Evolutionary conservation across 176 grass and related monocot genomes (phyloP), one percentile per base, ranked within the genome.

Genomic region (Carex kokanica): DNA sequence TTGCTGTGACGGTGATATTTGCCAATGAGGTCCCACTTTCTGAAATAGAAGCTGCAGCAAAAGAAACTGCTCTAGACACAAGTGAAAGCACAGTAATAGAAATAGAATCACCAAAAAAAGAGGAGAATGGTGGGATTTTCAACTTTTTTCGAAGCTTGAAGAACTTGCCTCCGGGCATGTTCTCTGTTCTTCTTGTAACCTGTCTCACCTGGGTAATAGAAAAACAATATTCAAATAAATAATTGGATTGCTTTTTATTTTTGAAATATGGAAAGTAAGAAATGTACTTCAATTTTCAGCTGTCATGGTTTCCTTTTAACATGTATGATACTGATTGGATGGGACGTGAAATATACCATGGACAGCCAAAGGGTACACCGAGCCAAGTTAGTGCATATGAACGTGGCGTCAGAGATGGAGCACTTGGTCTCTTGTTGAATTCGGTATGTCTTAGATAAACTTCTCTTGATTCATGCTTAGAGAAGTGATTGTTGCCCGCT

Each of bases 281-380:
- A 23, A 5, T 81, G 17, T 38, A 4, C 36, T 29, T 75, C 20
- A 64, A 2, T 17, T 12, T 87, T 83, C 62, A 99, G 96, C 58
- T 99, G 27, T 87, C 96, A 16, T 99, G 96, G 93, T 95, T 99
- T 72, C 96, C 91, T 1, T 99, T 95, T 82, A 93, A 93, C 86
- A 91, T 99, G 2, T 99, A 99, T 65, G 93, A 99, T 88, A 99
- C 96, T 8, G 96, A 99, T 80, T 95, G 96, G 93, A 95, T 99
- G 96, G 92, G 96, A 18, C 96, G 92, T 74, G 96, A 99, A 87
- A 89, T 99, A 83, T 95, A 93, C 86, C 96, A 98, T 70, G 96
- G 96, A 6, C 60, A 93, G 47, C 90, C 96, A 2, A 95, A 86
- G 74, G 96, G 96, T 20, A 83, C 5, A 34, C 23, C 61, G 2